Evolutionary conservation across 1,284 basidiomycete genomes (phyloP), one percentile per base, ranked within the genome.

Genomic region (Erythrobasidium hasegawianum): DNA sequence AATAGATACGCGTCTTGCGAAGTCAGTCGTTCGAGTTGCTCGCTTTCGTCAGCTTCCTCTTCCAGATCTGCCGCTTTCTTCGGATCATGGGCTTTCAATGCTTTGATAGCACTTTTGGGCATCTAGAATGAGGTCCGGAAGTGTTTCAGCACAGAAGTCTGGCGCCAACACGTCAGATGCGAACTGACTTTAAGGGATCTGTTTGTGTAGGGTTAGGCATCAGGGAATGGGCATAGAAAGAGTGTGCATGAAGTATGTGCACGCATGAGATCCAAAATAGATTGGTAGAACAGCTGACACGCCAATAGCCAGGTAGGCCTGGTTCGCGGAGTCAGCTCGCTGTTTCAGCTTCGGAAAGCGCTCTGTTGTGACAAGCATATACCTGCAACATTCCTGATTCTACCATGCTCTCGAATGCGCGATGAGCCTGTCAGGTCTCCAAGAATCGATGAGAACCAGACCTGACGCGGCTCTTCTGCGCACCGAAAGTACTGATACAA

Each of bases 1-100:
- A 92, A 89, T 53, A 65, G 54, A 29, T 66, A 70, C 13, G 70
- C 72, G 58, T 71, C 71, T 11, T 71, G 64, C n/a, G 59, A 41
- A 45, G 70, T 57, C 24, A 67, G 57, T 22, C 57, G 33, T 45
- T 68, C 66, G 4, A 56, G 27, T 16, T 69, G 67, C 1, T 67
- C 72, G 1, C 68, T 55, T 2, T 72, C 71, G 13, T 67, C 67
- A 2, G 71, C 72, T 1, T 71, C 70, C 2, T 71, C 71, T 3
- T 67, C 57, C 9, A 69, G 61, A 4, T 67, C 59, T 11, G 59
- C 61, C 2, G 29, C 29, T 24, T 67, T 50, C 9, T 26, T 50
- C 11, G 49, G 40, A 22, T 65, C 40, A 2, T 65, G 47, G 27
- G 59, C 39, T n/a, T 55, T 49, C 39, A 68, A 41, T 55, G 57